Base-by-base conservation (phyloP, 2,329 filamentous ascomycete species). In the Pseudocercospora fijiensis region DNA sequence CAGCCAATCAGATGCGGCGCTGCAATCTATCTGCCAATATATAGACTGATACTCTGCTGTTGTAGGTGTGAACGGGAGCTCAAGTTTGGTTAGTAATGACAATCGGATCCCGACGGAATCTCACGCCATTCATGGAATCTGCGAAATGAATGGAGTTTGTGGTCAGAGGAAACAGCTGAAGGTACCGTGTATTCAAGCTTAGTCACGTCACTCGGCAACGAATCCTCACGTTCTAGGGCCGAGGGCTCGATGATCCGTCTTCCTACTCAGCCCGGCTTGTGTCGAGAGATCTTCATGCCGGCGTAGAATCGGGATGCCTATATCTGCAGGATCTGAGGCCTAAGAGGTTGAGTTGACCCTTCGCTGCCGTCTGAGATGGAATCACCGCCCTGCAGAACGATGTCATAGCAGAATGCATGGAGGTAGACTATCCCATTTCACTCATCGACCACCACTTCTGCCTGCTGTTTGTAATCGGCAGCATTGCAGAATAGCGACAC, bases 231-330 rank as follows among this genome's bases (percentile, higher is more conserved):
- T 8, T 16, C 18, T 51, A 26, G 47, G 47, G 47, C 22, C 22
- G 47, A 51, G 47, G 47, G 47, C 22, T 51, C 9, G 43, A 24
- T 26, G 47, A 51, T 26, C 47, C 47, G 16, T 26, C 47, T 51
- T 18, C n/a, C 45, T 53, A 26, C 49, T 27, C 49, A 53, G 49
- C 49, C 49, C 49, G 13, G 22, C 18, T 18, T 49, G 45, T 49
- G 24, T 26, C 45, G 45, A 49, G 45, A 4, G 49, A 53, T 53
- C 49, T 53, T 52, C 49, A 52, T 52, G 49, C 49, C 49, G 49
- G 49, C 49, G 49, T 28, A 26, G 26, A 53, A 26, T 30, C 26
- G 49, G 49, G 49, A 26, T 53, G 24, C 26, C 49, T 53, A 53
- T 26, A 52, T 53, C 26, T 53, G 49, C 20, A 53, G 49, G 26